Evolutionary conservation across 768 basidiomycete species (phyloP), one percentile per base, ranked within the genome.

Genomic region (Mycena polygramma): DNA sequence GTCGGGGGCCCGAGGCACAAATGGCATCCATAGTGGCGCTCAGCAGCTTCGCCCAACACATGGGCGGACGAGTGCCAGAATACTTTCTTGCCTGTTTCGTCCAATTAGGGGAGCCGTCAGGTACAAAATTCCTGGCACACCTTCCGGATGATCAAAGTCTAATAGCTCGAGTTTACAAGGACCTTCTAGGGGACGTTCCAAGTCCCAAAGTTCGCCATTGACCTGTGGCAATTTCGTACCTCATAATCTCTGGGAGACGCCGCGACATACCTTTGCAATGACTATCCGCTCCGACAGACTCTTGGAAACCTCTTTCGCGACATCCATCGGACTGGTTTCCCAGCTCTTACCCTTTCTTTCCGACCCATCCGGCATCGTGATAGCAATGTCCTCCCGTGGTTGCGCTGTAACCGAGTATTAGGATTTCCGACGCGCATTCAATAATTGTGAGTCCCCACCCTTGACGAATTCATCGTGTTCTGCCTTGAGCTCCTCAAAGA

Each of bases 21-120:
- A 84, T 98, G 96, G 79, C 96, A 98, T 49, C 97, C 97, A 79
- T 98, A 97, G 79, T 98, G 96, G 62, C 94, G 89, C 82, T 99
- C 98, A 49, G 96, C 90, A 63, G 97, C 94, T 82, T 99, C 98
- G 52, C 98, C 98, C 20, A 99, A 88, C 66, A 99, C 96, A 81
- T 99, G 98, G 0, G 98, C 98, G 30, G 97, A 98, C 20, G 98
- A 99, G 80, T 99, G 98, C 98, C 98, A 99, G 86, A 99, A 99
- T 10, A 99, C 98, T 76, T 92, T 93, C 81, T 98, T 96, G 69
- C 97, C 96, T 91, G 80, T 62, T 30, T 57, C 59, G 26, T 41
- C 45, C 63, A 24, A 39, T 39, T 36, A 60, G 26, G 55, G 43
- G 39, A 54, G n/a, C n/a, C n/a, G 30, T 11, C 11, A 37, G 7